Conservation (phyloP, 257 asterid genomes). For the Fraxinus anomala region DNA sequence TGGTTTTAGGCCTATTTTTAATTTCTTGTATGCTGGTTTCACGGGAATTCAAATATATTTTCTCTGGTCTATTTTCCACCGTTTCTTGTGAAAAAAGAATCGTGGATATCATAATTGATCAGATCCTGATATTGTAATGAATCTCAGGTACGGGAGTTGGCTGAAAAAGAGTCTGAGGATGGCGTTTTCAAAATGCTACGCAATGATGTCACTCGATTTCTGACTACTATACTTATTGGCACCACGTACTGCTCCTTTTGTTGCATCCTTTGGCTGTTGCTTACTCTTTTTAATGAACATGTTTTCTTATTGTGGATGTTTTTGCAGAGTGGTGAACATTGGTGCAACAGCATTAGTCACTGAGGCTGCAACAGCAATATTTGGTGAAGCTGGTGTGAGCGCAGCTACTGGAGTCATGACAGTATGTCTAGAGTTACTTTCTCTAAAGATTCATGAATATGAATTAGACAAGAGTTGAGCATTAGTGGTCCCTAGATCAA, state of each 20-base stretch:
- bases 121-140: constrained; percentile 21
- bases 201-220: constrained; percentile 90
- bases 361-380: constrained; percentile 91
- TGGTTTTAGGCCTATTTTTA: constrained; percentile 8
- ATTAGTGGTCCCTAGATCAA: background rate
- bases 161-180: constrained; percentile 87
- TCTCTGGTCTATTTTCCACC: constrained; percentile 2
- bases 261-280: constrained; percentile 28
- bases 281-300: constrained; percentile 37
- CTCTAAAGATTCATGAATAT: background rate
- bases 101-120: constrained; percentile 6
- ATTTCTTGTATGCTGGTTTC: constrained; percentile 3
- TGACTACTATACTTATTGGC: constrained; percentile 98
- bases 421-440: constrained; percentile 45
- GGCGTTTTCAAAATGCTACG: constrained; percentile 93
- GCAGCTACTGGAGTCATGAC: constrained; percentile 99
- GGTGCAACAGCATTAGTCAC: constrained; percentile 97
- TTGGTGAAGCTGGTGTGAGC: constrained; percentile 96
- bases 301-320: constrained; percentile 49
- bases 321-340: constrained; percentile 90
- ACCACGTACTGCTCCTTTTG: constrained; percentile 77
- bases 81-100: background rate
- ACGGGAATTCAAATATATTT: constrained; percentile 8
- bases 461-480: background rate
- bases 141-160: constrained; percentile 89